Percentiles rank a stretch among this genome's conserved stretches.
These are phyloP conservation scores for Trichoderma sp. DNA, from an alignment of 2,329 filamentous ascomycete genomes.

Conservation along the genomic window DNA sequence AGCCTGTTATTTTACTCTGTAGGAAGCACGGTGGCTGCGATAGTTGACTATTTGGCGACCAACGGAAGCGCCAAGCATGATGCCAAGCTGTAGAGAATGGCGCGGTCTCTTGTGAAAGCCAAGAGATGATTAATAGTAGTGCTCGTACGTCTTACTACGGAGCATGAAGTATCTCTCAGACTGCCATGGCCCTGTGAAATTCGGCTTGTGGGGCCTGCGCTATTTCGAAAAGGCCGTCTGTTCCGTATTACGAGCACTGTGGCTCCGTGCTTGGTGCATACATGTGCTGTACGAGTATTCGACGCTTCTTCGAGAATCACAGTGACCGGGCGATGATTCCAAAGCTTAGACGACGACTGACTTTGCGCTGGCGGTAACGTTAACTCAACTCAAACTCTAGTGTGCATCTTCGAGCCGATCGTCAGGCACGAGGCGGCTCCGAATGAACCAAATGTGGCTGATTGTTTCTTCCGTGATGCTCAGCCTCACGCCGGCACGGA, in stretches of 20 bases:
- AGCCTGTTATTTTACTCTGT: background rate
- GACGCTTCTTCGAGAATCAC: background rate
- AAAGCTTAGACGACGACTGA: background rate
- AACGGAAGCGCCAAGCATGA: background rate
- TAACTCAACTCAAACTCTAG: background rate
- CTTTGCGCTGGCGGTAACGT: background rate
- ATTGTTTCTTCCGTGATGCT: background rate
- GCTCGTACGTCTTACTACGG: background rate
- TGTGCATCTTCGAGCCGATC: background rate
- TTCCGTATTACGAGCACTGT: background rate
- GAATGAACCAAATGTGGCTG: background rate
- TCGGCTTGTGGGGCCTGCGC: background rate
- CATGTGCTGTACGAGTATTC: background rate
- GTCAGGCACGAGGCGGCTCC: constrained; percentile 1
- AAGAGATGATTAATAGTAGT: background rate
- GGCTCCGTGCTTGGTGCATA: background rate
- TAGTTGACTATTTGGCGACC: background rate
- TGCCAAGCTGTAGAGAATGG: background rate
- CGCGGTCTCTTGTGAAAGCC: background rate
- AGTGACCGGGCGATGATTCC: background rate
- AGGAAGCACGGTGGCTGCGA: background rate
- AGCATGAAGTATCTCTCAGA: background rate
- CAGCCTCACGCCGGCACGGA: constrained; percentile 6
- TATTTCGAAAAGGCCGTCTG: background rate
- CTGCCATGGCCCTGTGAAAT: background rate